Evolutionary conservation across 225 moss, liverwort and hornwort species (phyloP).

Genomic region (Neckera pumila): DNA sequence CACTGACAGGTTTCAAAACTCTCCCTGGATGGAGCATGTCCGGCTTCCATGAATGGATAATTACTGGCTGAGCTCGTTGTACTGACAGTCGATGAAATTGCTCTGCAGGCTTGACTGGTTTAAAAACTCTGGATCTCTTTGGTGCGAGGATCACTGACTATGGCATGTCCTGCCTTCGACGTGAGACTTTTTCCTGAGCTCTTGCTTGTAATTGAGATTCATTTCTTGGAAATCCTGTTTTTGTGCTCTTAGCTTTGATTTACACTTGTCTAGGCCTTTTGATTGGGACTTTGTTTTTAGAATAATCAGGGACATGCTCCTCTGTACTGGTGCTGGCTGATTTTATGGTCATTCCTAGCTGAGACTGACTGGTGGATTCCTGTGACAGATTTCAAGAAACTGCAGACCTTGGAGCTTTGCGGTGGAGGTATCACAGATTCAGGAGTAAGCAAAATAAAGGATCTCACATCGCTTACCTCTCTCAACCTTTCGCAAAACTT

Average conservation of each 20-base stretch:
- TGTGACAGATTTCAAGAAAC: constrained; percentile 71
- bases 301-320: background rate
- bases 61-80: background rate
- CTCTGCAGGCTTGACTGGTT: constrained; percentile 62
- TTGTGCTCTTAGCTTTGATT: background rate
- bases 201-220: background rate
- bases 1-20: constrained; percentile 33
- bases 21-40: background rate
- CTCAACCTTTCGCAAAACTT: constrained; percentile 83
- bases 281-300: background rate
- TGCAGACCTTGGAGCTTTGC: constrained; percentile 83
- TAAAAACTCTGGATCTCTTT: constrained; percentile 79
- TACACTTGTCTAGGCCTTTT: background rate
- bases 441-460: constrained; percentile 70
- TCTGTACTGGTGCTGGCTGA: background rate
- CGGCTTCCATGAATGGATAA: background rate
- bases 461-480: constrained; percentile 68
- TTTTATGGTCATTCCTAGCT: background rate
- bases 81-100: background rate
- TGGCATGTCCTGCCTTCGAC: constrained; percentile 62
- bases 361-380: background rate
- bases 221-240: background rate
- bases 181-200: constrained; percentile 24
- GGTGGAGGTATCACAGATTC: constrained; percentile 75
- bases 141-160: constrained; percentile 82